These are phyloP conservation scores for Colletotrichum lindemuthianum DNA, from an alignment of 2,329 filamentous ascomycete species.

Conservation along the genomic window DNA sequence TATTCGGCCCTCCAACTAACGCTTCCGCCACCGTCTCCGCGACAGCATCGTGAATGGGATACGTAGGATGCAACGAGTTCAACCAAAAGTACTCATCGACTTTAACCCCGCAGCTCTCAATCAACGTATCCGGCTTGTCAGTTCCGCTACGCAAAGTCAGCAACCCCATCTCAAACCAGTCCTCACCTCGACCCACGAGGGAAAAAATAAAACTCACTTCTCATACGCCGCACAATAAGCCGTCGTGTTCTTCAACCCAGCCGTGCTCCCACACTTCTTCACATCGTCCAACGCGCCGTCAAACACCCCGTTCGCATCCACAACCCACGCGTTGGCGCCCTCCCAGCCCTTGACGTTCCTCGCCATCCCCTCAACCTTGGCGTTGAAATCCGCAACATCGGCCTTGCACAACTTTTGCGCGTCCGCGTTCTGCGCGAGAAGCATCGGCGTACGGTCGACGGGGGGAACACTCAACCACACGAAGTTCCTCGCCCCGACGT, in stretches of 20 bases:
- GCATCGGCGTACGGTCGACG: conserved; percentile 63
- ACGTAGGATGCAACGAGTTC: conserved; percentile 72
- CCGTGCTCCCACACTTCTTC: conserved; percentile 58
- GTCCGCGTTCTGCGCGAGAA: conserved; percentile 49
- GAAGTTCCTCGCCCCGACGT: conserved; percentile 66
- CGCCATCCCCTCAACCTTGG: conserved; percentile 53
- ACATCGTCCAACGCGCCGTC: conserved; percentile 63
- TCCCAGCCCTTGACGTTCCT: conserved; percentile 48
- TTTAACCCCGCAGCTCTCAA: conserved; percentile 58
- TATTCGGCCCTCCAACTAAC: conserved; percentile 50
- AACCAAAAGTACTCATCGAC: conserved; percentile 74
- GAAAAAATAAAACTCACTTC: conserved; percentile 53
- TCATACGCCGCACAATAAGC: conserved; percentile 64
- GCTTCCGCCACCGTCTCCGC: conserved; percentile 58
- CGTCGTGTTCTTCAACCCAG: conserved; percentile 64
- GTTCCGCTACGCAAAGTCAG: conserved; percentile 52
- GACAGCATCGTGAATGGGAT: conserved; percentile 68
- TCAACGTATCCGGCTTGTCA: conserved; percentile 50
- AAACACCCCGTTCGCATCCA: conserved; percentile 64
- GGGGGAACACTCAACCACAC: conserved; percentile 68
- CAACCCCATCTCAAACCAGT: background rate
- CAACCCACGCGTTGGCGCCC: conserved; percentile 60
- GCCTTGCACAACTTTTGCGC: conserved; percentile 49
- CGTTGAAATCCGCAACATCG: conserved; percentile 64
- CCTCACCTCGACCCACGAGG: background rate